These are phyloP conservation scores for Salix arbutifolia DNA, from an alignment of 345 rosid genomes.

Conservation along the genomic window DNA sequence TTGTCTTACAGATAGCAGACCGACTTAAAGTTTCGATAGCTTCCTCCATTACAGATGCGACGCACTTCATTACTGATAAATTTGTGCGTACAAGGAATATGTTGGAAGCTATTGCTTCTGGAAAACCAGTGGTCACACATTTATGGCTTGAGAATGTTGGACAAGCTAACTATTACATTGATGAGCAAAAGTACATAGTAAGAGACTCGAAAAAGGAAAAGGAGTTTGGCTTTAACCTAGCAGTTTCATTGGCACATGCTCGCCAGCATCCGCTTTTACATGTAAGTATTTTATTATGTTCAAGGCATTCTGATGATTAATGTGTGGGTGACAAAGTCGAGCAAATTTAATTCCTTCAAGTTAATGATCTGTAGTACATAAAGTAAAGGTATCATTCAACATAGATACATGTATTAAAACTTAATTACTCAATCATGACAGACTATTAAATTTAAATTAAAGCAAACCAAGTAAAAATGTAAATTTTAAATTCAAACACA, in stretches of 20 bases:
- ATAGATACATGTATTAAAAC: too few relatives aligned
- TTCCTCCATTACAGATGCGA: constrained; percentile 59
- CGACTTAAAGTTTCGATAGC: constrained; percentile 60
- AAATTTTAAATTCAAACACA: too few relatives aligned
- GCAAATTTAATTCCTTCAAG: too few relatives aligned
- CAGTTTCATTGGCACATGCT: constrained; percentile 52
- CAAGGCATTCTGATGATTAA: too few relatives aligned
- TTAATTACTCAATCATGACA: too few relatives aligned
- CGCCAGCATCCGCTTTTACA: constrained; percentile 55
- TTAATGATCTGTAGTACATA: too few relatives aligned
- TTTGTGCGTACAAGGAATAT: constrained; percentile 73
- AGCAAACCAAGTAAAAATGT: too few relatives aligned
- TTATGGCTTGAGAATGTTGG: constrained; percentile 68
- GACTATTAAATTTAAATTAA: too few relatives aligned
- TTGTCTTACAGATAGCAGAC: constrained; percentile 53
- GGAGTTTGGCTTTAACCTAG: constrained; percentile 63
- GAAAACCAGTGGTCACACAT: constrained; percentile 70
- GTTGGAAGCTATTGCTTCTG: constrained; percentile 76
- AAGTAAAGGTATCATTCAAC: too few relatives aligned
- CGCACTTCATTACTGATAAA: constrained; percentile 67
- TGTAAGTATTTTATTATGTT: too few relatives aligned
- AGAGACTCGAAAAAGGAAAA: constrained; percentile 64
- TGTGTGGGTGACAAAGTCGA: too few relatives aligned
- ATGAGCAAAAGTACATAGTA: constrained; percentile 65
- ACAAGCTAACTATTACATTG: constrained; percentile 56